These are phyloP conservation scores for Phtheirospermum japonicum DNA, from an alignment of 257 asterid species.

Conservation along the genomic window DNA sequence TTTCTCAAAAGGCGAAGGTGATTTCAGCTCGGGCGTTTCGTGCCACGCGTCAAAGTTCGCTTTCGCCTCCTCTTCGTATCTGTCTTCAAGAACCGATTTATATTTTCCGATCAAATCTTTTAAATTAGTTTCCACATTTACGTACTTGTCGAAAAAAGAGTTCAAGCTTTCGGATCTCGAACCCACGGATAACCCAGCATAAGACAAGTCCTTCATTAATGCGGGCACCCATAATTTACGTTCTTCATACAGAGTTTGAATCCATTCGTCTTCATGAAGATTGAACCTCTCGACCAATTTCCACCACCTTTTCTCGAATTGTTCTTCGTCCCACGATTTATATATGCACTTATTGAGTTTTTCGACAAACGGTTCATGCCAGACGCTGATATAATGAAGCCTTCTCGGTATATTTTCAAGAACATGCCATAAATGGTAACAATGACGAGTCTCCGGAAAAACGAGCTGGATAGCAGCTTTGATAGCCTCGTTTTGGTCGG, in stretches of 20 bases:
- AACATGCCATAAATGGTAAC: slow-evolving; percentile 58
- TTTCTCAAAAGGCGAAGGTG: slow-evolving; percentile 94
- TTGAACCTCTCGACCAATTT: slow-evolving; percentile 65
- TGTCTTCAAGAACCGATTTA: slow-evolving; percentile 60
- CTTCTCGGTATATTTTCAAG: slow-evolving; percentile 66
- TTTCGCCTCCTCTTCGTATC: slow-evolving; percentile 88
- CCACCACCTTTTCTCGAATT: slow-evolving; percentile 82
- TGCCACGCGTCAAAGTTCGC: slow-evolving; percentile 95
- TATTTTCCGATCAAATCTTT: slow-evolving; percentile 59
- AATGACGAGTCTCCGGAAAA: slow-evolving; percentile 57
- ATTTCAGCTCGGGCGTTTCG: slow-evolving; percentile 78
- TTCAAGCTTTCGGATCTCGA: slow-evolving; percentile 68
- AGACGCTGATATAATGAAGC: slow-evolving; percentile 59
- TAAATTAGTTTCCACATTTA: slow-evolving; percentile 59
- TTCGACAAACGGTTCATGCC: slow-evolving; percentile 63
- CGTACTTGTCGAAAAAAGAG: slow-evolving; percentile 69
- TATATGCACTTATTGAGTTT: slow-evolving; percentile 72
- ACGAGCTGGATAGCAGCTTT: slow-evolving; percentile 62
- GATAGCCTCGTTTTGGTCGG: slow-evolving; percentile 65
- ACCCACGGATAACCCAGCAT: slow-evolving; percentile 63
- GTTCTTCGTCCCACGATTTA: slow-evolving; percentile 67
- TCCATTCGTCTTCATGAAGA: slow-evolving; percentile 73
- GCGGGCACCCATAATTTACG: slow-evolving; percentile 84
- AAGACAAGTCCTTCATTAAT: slow-evolving; percentile 61
- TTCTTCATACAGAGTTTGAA: slow-evolving; percentile 60